Evolutionary conservation across 768 basidiomycete species (phyloP), one percentile per base, ranked within the genome.

Genomic region (Psilocybe subaeruginosa): DNA sequence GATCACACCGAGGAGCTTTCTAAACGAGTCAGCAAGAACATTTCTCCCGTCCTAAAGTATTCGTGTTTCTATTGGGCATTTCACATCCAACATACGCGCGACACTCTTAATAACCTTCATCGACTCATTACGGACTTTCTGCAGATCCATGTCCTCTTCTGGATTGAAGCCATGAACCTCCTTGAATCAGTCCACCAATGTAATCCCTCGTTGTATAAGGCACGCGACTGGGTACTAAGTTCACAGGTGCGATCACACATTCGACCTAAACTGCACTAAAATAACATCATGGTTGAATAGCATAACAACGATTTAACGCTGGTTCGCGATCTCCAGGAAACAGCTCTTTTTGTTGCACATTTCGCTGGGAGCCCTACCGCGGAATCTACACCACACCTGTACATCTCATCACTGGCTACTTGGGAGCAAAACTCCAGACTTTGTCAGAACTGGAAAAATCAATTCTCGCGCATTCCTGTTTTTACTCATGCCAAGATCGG

Each of bases 131-230:
- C 39, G 5, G 43, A 65, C 1, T 68, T 70, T 29, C 57, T 70
- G 19, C 31, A 53, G 29, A 35, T 70, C 29, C 61, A 41, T 46
- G 60, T 64, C 1, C 62, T 72, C 3, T 69, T 72, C 56, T 72
- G 69, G 71, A 70, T 71, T 35, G 69, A 72, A 52, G 66, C 67
- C 14, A 72, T 72, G 71, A 68, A 70, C 57, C 64, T 72, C 8
- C 61, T 71, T 16, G 54, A 56, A 16, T 65, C 55, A 3, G 14
- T 54, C 11, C 17, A n/a, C 29, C 61, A 51, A 29, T 69, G 70
- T 62, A 55, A 23, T 58, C n/a, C 56, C 1, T 68, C 68, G 62
- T 66, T 70, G 59, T 61, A 57, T 45, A 14, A 33, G 7, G 59
- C 56, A 1, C 48, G 16, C 47, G 2, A 65, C 27, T 66, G 66